Percentiles rank a stretch among this genome's conserved stretches.
These are phyloP conservation scores for Rhododendron ovatum DNA, from an alignment of 148 eudicot genomes.

Conservation along the genomic window DNA sequence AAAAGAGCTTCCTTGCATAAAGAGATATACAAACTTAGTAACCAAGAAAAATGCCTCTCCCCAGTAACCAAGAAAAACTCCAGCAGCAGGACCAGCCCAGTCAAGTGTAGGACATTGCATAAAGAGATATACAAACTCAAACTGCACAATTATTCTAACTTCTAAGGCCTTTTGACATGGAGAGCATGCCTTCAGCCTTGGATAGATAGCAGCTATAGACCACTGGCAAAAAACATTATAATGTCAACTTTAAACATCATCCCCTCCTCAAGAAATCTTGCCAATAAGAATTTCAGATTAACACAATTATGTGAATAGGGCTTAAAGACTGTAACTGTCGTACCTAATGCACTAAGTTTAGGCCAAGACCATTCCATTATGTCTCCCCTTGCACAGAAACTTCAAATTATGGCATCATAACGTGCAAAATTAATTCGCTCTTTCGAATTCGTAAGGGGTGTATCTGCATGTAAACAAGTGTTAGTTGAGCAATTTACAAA, in stretches of 20 bases:
- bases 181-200: neutral
- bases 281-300: neutral
- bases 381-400: neutral
- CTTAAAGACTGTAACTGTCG: neutral
- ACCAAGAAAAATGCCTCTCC: neutral
- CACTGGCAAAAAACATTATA: neutral
- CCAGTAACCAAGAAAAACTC: neutral
- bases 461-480: neutral
- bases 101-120: neutral
- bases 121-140: neutral
- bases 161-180: neutral
- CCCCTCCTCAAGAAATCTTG: neutral
- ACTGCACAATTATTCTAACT: neutral
- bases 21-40: too few species aligned
- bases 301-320: neutral
- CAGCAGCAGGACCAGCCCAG: neutral
- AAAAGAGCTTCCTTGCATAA: too few species aligned
- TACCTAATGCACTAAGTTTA: neutral
- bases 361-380: neutral
- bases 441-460: neutral
- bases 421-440: neutral
- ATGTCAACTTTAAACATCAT: neutral
- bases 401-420: neutral
- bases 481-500: neutral
- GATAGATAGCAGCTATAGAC: neutral